A percentile compares a stretch with the other conserved stretches of the same genome.
These are phyloP conservation scores for Musa acuminata DNA, from an alignment of 176 grass and related monocot genomes.

Conservation along the genomic window DNA sequence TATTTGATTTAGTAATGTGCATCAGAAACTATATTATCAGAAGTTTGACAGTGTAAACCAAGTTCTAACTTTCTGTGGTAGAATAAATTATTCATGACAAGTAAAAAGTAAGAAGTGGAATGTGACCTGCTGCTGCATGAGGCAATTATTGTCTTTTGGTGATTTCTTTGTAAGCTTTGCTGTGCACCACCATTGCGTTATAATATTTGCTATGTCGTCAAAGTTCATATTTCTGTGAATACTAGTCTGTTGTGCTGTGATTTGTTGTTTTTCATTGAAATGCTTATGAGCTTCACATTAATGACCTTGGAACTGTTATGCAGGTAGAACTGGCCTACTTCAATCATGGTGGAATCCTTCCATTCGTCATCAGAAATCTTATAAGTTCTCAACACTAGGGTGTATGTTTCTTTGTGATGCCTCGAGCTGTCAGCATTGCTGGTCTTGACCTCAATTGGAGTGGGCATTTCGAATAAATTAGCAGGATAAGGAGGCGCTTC, in stretches of 20 bases:
- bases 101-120: no score
- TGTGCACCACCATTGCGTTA: neutral
- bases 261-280: neutral
- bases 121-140: neutral
- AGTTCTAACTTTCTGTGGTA: no score
- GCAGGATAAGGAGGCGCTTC: no score
- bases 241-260: neutral
- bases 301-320: neutral
- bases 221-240: neutral
- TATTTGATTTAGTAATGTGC: no score
- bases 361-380: constrained; percentile 75
- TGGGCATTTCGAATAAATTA: neutral
- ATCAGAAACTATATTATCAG: no score
- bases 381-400: constrained; percentile 40
- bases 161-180: neutral
- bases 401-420: neutral
- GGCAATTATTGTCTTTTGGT: neutral
- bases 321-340: constrained; percentile 91
- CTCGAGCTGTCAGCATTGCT: neutral
- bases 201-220: neutral
- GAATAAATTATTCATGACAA: no score
- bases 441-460: neutral
- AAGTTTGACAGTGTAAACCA: no score
- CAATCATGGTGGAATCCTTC: constrained; percentile 93
- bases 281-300: neutral